Conservation (phyloP, 768 basidiomycete species). For the Leccinellum luteum region DNA sequence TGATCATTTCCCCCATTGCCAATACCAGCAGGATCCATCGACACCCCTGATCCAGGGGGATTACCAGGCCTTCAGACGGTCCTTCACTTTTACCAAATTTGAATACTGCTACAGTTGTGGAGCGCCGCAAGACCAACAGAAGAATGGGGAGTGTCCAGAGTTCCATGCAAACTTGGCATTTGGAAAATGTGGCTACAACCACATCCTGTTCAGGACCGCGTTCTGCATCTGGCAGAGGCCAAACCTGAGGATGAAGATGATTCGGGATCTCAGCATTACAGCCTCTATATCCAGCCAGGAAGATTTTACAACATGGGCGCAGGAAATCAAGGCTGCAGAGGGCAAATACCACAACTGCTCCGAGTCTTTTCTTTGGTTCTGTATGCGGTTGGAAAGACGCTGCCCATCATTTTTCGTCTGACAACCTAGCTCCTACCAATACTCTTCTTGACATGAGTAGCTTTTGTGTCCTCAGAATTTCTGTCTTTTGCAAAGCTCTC, state of each 20-base stretch:
- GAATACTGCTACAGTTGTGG: background rate
- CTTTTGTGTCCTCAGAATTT: no score
- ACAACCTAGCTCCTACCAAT: background rate
- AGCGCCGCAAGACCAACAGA: background rate
- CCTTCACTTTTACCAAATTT: background rate
- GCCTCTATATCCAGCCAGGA: background rate
- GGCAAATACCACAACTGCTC: slow-evolving; percentile 4
- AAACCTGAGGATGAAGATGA: background rate
- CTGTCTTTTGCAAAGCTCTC: no score
- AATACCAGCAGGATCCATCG: background rate
- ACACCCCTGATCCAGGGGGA: background rate
- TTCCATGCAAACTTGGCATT: background rate
- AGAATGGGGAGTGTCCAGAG: background rate
- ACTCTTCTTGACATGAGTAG: no score
- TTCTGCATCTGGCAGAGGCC: slow-evolving; percentile 6
- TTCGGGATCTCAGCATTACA: background rate
- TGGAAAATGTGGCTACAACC: slow-evolving; percentile 3
- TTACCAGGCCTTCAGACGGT: background rate
- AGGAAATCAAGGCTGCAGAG: background rate
- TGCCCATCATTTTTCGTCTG: background rate
- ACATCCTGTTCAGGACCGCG: background rate
- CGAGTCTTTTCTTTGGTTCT: slow-evolving; percentile 5
- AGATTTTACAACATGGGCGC: background rate
- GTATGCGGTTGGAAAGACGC: background rate
- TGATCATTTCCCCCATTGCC: background rate